phyloP scores from a whole-genome alignment of 768 basidiomycete genomes.

The Termitomyces sp. region DNA sequence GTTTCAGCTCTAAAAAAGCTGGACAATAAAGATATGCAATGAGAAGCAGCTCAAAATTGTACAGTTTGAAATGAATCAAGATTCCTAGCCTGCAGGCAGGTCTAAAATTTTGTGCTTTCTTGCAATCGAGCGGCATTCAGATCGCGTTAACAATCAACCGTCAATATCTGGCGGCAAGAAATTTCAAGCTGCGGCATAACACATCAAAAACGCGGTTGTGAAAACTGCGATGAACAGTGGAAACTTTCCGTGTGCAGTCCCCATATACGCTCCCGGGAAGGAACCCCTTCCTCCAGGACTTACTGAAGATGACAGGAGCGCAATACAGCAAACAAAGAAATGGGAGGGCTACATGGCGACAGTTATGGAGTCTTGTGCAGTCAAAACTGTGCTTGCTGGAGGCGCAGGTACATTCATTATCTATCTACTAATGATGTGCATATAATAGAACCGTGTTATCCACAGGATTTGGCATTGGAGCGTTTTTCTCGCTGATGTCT shows the following conservation, averaged over 20 bases:
- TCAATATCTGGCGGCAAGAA: conserved; percentile 9
- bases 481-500: conserved; percentile 95
- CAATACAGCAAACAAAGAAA: conserved; percentile 65
- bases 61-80: background rate
- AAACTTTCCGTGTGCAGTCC: conserved; percentile 45
- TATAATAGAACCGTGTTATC: background rate
- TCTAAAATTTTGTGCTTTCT: background rate
- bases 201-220: background rate
- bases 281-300: conserved; percentile 85
- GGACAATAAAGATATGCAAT: background rate
- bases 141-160: background rate
- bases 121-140: background rate
- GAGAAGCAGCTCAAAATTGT: no score
- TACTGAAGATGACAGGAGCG: conserved; percentile 72
- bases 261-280: conserved; percentile 79
- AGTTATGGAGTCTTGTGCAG: conserved; percentile 83
- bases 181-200: conserved; percentile 3
- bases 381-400: conserved; percentile 78
- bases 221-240: conserved; percentile 11
- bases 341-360: conserved; percentile 65
- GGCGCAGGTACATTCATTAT: conserved; percentile 60
- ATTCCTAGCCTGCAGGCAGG: background rate
- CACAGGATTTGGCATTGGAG: conserved; percentile 86
- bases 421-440: background rate
- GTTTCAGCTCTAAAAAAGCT: background rate